Percentiles rank a stretch among this genome's conserved stretches.
phyloP scores from a whole-genome alignment of 768 basidiomycete genomes.

The Phanerochaete sordida region DNA sequence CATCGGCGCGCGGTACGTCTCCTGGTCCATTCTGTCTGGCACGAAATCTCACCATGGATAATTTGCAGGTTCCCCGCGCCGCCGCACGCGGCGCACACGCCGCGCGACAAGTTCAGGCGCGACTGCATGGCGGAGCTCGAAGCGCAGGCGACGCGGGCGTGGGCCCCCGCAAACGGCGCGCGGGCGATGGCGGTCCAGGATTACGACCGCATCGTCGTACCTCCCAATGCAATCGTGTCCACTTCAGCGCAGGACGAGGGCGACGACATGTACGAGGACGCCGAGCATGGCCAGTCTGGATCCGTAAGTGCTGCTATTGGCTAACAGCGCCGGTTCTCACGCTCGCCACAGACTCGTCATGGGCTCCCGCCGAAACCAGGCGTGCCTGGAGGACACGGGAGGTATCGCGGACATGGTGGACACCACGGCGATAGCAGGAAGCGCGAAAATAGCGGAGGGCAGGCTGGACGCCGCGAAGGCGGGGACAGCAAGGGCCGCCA shows the following conservation, averaged over 20 bases:
- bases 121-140: slow-evolving; percentile 28
- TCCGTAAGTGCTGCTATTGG: neutral
- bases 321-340: neutral
- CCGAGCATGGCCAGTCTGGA: neutral
- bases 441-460: neutral
- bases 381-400: neutral
- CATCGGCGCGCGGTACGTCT: slow-evolving; percentile 59
- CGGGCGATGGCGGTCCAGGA: slow-evolving; percentile 53
- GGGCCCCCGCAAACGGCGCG: slow-evolving; percentile 26
- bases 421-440: neutral
- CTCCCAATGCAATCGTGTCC: slow-evolving; percentile 2
- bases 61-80: slow-evolving; percentile 23
- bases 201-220: slow-evolving; percentile 28
- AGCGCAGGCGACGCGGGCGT: slow-evolving; percentile 25
- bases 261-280: neutral
- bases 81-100: neutral
- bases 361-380: neutral
- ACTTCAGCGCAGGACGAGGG: neutral
- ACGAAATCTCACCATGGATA: neutral
- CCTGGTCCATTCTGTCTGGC: neutral
- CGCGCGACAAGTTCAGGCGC: slow-evolving; percentile 16
- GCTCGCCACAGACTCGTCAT: neutral
- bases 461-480: neutral
- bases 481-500: neutral
- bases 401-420: neutral